Percentiles rank a stretch among this genome's conserved stretches.
These are phyloP conservation scores for Yarrowia sp. DNA, from an alignment of 805 yeast genomes.

Conservation along the genomic window DNA sequence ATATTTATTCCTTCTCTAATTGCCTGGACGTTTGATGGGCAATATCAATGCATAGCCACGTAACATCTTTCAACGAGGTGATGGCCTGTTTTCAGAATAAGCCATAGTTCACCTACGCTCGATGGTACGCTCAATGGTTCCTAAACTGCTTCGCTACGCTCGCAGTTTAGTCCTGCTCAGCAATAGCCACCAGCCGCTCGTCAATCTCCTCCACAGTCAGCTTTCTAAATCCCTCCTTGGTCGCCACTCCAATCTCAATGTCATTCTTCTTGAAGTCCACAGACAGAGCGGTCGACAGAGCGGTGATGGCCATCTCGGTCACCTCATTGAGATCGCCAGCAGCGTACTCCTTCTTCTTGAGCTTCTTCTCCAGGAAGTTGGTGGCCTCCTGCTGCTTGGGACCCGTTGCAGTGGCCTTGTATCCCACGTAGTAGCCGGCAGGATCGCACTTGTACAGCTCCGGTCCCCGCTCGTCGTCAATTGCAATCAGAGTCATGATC, in stretches of 20 bases:
- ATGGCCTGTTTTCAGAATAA: too few species aligned
- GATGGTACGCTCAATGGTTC: too few species aligned
- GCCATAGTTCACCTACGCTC: too few species aligned
- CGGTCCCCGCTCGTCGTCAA: conserved; percentile 91
- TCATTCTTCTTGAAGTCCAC: conserved; percentile 95
- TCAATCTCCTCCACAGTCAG: conserved; percentile 89
- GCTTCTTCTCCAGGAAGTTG: conserved; percentile 87
- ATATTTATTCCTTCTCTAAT: conserved; percentile 11
- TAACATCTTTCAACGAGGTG: too few species aligned
- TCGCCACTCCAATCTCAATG: conserved; percentile 90
- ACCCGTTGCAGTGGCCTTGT: conserved; percentile 92
- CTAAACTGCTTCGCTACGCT: neutral
- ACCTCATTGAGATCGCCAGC: conserved; percentile 87
- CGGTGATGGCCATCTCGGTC: conserved; percentile 86
- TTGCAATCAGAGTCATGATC: conserved; percentile 83
- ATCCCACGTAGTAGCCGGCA: conserved; percentile 92
- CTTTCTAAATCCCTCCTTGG: conserved; percentile 70
- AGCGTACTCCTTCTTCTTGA: conserved; percentile 72
- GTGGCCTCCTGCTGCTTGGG: conserved; percentile 97
- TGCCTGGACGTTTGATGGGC: neutral
- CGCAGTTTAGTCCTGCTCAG: conserved; percentile 82
- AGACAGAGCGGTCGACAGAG: conserved; percentile 83
- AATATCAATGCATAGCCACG: too few species aligned
- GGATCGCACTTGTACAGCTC: conserved; percentile 93
- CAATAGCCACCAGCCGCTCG: conserved; percentile 90